Evolutionary conservation across 1,284 basidiomycete species (phyloP).

Genomic region (Porodaedalea pini): DNA sequence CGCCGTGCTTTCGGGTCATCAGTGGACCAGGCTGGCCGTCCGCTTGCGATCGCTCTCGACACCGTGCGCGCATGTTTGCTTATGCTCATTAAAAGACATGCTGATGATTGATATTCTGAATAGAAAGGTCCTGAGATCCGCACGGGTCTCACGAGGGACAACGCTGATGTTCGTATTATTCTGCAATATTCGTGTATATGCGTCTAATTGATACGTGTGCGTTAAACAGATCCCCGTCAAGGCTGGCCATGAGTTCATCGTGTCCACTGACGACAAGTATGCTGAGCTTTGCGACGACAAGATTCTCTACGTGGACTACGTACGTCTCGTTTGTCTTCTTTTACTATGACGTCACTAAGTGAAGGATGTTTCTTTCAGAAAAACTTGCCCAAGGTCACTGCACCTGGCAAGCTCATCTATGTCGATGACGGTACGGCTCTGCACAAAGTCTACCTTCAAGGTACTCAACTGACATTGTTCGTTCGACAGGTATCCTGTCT

Average conservation of each 20-base stretch:
- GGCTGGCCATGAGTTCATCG: conserved; percentile 92
- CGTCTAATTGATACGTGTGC: conserved; percentile 13
- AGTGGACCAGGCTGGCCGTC: conserved; percentile 74
- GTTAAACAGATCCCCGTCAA: conserved; percentile 68
- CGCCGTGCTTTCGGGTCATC: not conserved
- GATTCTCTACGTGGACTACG: conserved; percentile 89
- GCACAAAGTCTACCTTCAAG: not conserved
- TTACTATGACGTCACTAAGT: conserved; percentile 4
- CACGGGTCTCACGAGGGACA: conserved; percentile 89
- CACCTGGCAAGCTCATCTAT: conserved; percentile 94
- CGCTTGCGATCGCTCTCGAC: conserved; percentile 96
- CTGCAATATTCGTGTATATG: conserved; percentile 9
- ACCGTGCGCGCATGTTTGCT: conserved; percentile 54
- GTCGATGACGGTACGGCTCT: conserved; percentile 80
- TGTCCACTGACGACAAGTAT: conserved; percentile 85
- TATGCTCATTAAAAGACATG: not conserved
- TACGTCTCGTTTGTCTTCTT: conserved; percentile 31
- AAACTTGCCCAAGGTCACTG: conserved; percentile 94
- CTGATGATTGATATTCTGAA: not conserved
- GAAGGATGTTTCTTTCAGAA: conserved; percentile 41
- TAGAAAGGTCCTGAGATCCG: conserved; percentile 99
- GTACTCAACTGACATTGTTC: not conserved
- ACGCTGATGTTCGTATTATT: conserved; percentile 68
- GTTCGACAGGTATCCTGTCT: conserved; percentile 73
- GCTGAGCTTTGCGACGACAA: conserved; percentile 79